phyloP scores from a whole-genome alignment of 768 basidiomycete genomes.

The Mycena indigotica region DNA sequence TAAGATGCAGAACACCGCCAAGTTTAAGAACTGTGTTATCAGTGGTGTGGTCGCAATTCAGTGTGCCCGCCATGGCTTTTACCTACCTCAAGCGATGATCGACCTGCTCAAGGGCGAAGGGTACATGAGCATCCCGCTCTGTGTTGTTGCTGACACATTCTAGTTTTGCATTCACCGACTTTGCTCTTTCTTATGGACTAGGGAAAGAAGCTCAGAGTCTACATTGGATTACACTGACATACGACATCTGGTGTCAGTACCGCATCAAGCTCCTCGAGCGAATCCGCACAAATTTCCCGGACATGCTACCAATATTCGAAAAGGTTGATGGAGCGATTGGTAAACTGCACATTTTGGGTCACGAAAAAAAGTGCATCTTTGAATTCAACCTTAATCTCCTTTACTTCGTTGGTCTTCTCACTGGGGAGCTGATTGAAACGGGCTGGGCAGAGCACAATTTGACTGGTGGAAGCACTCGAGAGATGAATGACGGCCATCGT shows the following conservation, averaged over 20 bases:
- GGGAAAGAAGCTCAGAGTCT: neutral
- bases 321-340: slow-evolving; percentile 9
- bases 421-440: slow-evolving; percentile 17
- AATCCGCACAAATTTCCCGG: neutral
- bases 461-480: slow-evolving; percentile 9
- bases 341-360: slow-evolving; percentile 10
- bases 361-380: slow-evolving; percentile 1
- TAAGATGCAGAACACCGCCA: slow-evolving; percentile 29
- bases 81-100: slow-evolving; percentile 24
- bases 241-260: slow-evolving; percentile 14
- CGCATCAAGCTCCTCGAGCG: neutral
- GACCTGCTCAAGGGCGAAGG: slow-evolving; percentile 31
- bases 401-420: neutral
- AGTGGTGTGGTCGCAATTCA: slow-evolving; percentile 31
- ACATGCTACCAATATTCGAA: neutral
- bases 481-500: slow-evolving; percentile 24
- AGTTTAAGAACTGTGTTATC: slow-evolving; percentile 31
- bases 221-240: slow-evolving; percentile 5
- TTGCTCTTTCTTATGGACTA: slow-evolving; percentile 25
- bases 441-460: slow-evolving; percentile 20
- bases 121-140: slow-evolving; percentile 13
- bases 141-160: too few species aligned
- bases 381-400: slow-evolving; percentile 3
- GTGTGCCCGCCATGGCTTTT: slow-evolving; percentile 34
- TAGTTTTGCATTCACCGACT: slow-evolving; percentile 29